These are phyloP conservation scores for Xylariaceae sp. DNA, from an alignment of 2,329 filamentous ascomycete genomes.

Conservation along the genomic window DNA sequence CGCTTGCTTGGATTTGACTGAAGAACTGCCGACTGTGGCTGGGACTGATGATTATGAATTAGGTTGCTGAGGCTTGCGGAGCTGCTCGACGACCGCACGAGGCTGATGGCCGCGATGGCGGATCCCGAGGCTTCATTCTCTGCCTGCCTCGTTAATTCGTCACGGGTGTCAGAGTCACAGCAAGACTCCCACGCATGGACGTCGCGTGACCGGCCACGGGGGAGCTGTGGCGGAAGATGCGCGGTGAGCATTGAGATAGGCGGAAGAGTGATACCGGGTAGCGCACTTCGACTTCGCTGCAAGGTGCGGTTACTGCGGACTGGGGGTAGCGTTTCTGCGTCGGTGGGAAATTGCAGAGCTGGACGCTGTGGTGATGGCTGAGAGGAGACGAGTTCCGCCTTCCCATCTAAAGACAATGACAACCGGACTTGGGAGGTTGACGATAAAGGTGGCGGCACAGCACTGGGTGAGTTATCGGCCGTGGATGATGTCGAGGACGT, in stretches of 20 bases:
- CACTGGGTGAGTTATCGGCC: slow-evolving; percentile 43
- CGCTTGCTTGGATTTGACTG: slow-evolving; percentile 68
- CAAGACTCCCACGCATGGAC: slow-evolving; percentile 91
- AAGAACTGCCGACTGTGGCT: slow-evolving; percentile 39
- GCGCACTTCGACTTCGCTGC: slow-evolving; percentile 74
- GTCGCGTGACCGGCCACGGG: slow-evolving; percentile 80
- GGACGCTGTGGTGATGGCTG: slow-evolving; percentile 73
- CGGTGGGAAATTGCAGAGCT: slow-evolving; percentile 54
- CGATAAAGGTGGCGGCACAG: slow-evolving; percentile 47
- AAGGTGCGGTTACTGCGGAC: slow-evolving; percentile 59
- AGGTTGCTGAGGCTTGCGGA: slow-evolving; percentile 47
- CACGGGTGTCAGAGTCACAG: slow-evolving; percentile 79
- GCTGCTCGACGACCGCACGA: slow-evolving; percentile 75
- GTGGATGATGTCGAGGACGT: slow-evolving; percentile 50
- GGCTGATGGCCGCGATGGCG: slow-evolving; percentile 79
- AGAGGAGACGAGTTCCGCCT: slow-evolving; percentile 81
- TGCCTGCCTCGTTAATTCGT: slow-evolving; percentile 79
- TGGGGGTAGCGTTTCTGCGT: slow-evolving; percentile 52
- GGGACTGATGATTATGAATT: slow-evolving; percentile 41
- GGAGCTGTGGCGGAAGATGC: slow-evolving; percentile 61
- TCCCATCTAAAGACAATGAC: slow-evolving; percentile 85
- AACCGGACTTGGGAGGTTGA: slow-evolving; percentile 69
- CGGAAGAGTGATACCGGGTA: slow-evolving; percentile 63
- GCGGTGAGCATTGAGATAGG: slow-evolving; percentile 61
- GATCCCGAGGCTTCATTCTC: slow-evolving; percentile 82